Conservation (phyloP, 2,329 filamentous ascomycete genomes). For the Cordyceps militaris region DNA sequence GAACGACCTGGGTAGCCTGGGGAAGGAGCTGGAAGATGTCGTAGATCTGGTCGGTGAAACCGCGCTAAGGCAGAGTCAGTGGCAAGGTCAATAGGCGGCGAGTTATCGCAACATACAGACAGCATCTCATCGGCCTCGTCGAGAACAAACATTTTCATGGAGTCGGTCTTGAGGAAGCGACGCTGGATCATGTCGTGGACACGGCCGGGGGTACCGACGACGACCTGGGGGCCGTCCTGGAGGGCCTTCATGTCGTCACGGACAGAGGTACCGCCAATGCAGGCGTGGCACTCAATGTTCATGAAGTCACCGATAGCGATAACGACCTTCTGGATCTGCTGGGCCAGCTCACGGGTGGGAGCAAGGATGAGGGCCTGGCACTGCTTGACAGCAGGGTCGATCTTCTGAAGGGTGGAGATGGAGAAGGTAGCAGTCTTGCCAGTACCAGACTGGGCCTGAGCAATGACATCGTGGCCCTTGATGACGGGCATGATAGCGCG, state of each 20-base stretch:
- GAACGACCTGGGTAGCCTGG: constrained; percentile 95
- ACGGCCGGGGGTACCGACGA: constrained; percentile 96
- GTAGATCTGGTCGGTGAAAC: constrained; percentile 99
- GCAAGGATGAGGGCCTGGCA: constrained; percentile 98
- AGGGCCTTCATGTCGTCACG: constrained; percentile 98
- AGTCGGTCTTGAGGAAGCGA: constrained; percentile 90
- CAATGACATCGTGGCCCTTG: constrained; percentile 99
- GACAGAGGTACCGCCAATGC: constrained; percentile 96
- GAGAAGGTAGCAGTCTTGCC: constrained; percentile 99
- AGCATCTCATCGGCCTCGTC: constrained; percentile 99
- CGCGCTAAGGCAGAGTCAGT: constrained; percentile 55
- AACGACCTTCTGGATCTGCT: constrained; percentile 99
- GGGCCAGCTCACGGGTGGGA: constrained; percentile 94
- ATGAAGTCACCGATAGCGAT: constrained; percentile 99
- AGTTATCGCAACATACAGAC: constrained; percentile 54
- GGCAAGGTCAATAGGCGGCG: neutral
- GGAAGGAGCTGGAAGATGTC: constrained; percentile 99
- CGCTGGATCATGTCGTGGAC: constrained; percentile 99
- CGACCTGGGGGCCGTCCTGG: constrained; percentile 90
- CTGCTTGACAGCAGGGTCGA: constrained; percentile 88
- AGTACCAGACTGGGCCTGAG: constrained; percentile 98
- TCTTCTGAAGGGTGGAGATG: constrained; percentile 97
- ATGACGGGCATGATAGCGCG: constrained; percentile 99
- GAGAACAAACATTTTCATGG: constrained; percentile 99
- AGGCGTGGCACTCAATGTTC: constrained; percentile 98